phyloP scores from a whole-genome alignment of 768 basidiomycete genomes.

The Auricularia sp. region DNA sequence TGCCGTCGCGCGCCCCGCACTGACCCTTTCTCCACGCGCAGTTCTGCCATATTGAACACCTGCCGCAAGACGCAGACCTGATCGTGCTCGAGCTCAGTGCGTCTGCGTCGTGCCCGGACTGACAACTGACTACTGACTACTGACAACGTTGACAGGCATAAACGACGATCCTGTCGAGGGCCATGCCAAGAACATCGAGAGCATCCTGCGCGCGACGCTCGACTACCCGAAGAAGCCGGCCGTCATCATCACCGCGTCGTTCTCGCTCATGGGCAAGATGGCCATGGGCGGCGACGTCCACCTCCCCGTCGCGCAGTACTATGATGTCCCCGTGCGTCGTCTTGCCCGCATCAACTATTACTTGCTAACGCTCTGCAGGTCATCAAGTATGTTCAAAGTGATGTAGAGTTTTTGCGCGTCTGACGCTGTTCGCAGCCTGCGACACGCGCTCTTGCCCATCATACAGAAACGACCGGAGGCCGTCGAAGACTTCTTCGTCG shows the following conservation, averaged over 20 bases:
- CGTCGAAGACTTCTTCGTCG: not conserved
- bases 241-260: constrained; percentile 1
- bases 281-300: constrained; percentile 4
- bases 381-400: not conserved
- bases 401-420: not conserved
- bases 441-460: not conserved
- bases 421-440: not conserved
- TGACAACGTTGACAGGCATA: not conserved
- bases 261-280: constrained; percentile 6
- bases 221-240: constrained; percentile 3
- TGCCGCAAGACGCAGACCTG: no score
- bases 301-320: constrained; percentile 5
- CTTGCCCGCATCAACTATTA: not conserved
- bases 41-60: no score
- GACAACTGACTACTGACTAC: no score
- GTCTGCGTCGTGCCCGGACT: no score
- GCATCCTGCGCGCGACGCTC: constrained; percentile 2
- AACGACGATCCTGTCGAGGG: not conserved
- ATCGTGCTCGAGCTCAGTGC: no score
- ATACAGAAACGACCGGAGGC: not conserved
- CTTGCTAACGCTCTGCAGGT: not conserved
- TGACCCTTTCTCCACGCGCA: no score
- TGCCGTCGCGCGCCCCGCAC: no score
- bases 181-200: constrained; percentile 2
- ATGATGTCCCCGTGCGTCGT: not conserved